Evolutionary conservation across 1,284 basidiomycete species (phyloP).

Genomic region (Exobasidium cylindrosporum): DNA sequence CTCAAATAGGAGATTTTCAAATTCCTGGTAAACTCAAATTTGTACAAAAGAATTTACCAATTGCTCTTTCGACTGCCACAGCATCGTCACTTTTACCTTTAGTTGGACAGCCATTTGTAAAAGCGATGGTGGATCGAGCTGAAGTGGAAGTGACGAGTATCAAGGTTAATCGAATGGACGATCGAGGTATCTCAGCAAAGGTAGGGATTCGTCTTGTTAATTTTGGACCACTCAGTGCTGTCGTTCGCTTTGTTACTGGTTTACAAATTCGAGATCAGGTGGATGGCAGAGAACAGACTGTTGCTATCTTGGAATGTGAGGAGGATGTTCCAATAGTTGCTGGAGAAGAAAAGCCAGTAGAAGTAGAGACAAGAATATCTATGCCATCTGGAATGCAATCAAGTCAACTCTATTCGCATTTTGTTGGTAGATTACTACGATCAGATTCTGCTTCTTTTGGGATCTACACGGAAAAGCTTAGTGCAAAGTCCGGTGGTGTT

Average conservation of each 20-base stretch:
- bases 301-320: slow-evolving; percentile 24
- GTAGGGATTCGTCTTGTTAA: slow-evolving; percentile 31
- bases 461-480: slow-evolving; percentile 25
- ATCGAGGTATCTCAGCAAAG: slow-evolving; percentile 33
- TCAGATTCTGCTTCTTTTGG: slow-evolving; percentile 19
- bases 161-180: slow-evolving; percentile 35
- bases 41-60: slow-evolving; percentile 36
- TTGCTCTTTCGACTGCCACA: slow-evolving; percentile 38
- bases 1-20: slow-evolving; percentile 30
- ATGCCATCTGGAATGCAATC: neutral
- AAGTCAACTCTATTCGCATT: slow-evolving; percentile 27
- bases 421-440: slow-evolving; percentile 31
- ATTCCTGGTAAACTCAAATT: slow-evolving; percentile 36
- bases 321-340: slow-evolving; percentile 25
- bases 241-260: slow-evolving; percentile 24
- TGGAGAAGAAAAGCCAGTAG: neutral
- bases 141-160: slow-evolving; percentile 27
- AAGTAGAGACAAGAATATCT: slow-evolving; percentile 4
- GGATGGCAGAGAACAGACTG: slow-evolving; percentile 9
- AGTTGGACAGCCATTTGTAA: slow-evolving; percentile 35
- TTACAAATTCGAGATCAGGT: neutral
- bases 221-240: slow-evolving; percentile 38
- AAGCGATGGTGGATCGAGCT: slow-evolving; percentile 34
- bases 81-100: slow-evolving; percentile 32
- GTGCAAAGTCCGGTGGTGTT: slow-evolving; percentile 33